phyloP scores from a whole-genome alignment of 1,284 basidiomycete genomes.

The Ustilago esculenta region DNA sequence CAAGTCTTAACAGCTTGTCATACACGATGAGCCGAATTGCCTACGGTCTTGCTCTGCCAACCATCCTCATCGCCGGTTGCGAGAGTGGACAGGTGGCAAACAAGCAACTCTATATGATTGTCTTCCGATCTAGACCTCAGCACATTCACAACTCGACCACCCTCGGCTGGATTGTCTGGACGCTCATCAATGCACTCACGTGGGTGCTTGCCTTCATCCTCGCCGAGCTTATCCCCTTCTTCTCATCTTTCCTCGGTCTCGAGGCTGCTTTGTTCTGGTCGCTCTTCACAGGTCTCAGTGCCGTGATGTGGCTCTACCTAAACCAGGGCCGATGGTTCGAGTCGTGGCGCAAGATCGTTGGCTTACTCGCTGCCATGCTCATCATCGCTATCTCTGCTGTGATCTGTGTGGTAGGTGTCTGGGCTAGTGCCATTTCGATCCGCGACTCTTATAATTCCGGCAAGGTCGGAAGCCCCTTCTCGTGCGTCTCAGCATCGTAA shows the following conservation, averaged over 20 bases:
- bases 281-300: constrained; percentile 48
- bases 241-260: constrained; percentile 49
- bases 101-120: constrained; percentile 54
- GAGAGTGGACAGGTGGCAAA: constrained; percentile 55
- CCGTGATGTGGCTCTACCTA: constrained; percentile 53
- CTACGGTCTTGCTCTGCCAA: constrained; percentile 60
- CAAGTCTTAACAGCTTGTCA: constrained; percentile 54
- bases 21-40: constrained; percentile 47
- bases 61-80: constrained; percentile 59
- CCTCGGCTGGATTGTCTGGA: constrained; percentile 50
- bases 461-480: constrained; percentile 65
- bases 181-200: constrained; percentile 54
- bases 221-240: constrained; percentile 58
- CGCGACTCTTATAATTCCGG: constrained; percentile 62
- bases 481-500: constrained; percentile 50
- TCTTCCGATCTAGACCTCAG: constrained; percentile 49
- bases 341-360: constrained; percentile 37
- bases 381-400: constrained; percentile 64
- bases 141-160: constrained; percentile 47
- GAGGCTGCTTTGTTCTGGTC: constrained; percentile 58
- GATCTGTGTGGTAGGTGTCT: constrained; percentile 67
- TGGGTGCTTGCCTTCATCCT: constrained; percentile 56
- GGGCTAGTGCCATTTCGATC: constrained; percentile 66
- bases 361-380: constrained; percentile 47
- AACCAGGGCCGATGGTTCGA: constrained; percentile 49